phyloP scores from a whole-genome alignment of 2,329 filamentous ascomycete genomes.

The Ascochyta clinopodiicola region DNA sequence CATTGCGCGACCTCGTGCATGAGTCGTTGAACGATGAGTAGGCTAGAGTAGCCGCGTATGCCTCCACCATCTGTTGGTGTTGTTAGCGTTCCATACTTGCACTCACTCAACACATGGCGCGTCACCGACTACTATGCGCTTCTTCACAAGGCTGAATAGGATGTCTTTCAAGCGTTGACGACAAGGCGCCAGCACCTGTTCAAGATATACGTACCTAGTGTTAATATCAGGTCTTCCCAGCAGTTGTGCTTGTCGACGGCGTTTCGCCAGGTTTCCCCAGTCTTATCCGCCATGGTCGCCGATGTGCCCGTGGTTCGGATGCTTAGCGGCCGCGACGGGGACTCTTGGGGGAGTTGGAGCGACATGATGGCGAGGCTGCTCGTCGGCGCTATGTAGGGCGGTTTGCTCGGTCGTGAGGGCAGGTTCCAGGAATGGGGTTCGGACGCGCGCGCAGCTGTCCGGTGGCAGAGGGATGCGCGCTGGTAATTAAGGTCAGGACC shows the following conservation, averaged over 20 bases:
- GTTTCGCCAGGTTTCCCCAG: conserved; percentile 53
- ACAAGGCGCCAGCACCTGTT: not conserved
- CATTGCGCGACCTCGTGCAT: conserved; percentile 57
- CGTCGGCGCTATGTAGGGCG: conserved; percentile 19
- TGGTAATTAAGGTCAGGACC: conserved; percentile 32
- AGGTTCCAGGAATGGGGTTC: not conserved
- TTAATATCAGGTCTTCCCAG: conserved; percentile 58
- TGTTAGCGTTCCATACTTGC: conserved; percentile 24
- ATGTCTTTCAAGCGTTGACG: not conserved
- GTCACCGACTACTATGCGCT: not conserved
- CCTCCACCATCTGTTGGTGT: conserved; percentile 54
- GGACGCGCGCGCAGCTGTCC: conserved; percentile 23
- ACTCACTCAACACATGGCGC: not conserved
- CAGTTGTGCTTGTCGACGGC: conserved; percentile 50
- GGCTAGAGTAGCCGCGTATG: conserved; percentile 59
- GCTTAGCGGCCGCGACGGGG: conserved; percentile 41
- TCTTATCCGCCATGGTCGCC: conserved; percentile 48
- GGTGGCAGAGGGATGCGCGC: conserved; percentile 19
- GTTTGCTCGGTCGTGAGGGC: conserved; percentile 22
- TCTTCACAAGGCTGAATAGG: not conserved
- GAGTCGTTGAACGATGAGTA: conserved; percentile 56
- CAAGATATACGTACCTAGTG: conserved; percentile 44
- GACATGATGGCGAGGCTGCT: conserved; percentile 30
- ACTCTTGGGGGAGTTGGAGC: conserved; percentile 37
- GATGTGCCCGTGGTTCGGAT: conserved; percentile 45